These are phyloP conservation scores for Cenchrus fungigraminus DNA, from an alignment of 176 grass and related monocot genomes.

Conservation along the genomic window DNA sequence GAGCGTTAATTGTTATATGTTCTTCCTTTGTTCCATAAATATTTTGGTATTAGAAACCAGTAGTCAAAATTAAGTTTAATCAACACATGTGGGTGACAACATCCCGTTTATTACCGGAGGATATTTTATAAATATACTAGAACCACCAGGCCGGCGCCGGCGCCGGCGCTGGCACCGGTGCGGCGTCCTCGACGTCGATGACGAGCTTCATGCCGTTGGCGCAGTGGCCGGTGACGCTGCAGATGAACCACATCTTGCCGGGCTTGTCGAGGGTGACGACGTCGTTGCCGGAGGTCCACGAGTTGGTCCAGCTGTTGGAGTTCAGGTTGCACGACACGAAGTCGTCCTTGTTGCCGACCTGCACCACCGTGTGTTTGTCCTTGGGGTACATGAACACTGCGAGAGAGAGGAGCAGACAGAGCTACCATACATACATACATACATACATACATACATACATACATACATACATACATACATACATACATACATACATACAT, in stretches of 20 bases:
- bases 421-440: too few relatives aligned
- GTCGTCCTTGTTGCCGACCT: neutral
- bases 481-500: too few relatives aligned
- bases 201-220: constrained; percentile 8
- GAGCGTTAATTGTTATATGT: too few relatives aligned
- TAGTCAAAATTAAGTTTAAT: too few relatives aligned
- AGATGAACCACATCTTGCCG: constrained; percentile 16
- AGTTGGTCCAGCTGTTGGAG: accelerated
- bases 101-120: too few relatives aligned
- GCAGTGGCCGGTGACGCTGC: neutral
- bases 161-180: neutral
- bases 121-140: too few relatives aligned
- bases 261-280: neutral
- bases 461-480: too few relatives aligned
- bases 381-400: neutral
- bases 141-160: neutral
- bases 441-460: too few relatives aligned
- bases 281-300: neutral
- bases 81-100: too few relatives aligned
- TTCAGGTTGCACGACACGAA: constrained; percentile 15
- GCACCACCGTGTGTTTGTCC: neutral
- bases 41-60: too few relatives aligned
- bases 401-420: neutral
- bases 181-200: neutral
- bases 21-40: neutral